Percentiles rank a stretch among this genome's conserved stretches.
phyloP scores from a whole-genome alignment of 2,329 filamentous ascomycete genomes.

The Gnomoniopsis smithogilvyi region DNA sequence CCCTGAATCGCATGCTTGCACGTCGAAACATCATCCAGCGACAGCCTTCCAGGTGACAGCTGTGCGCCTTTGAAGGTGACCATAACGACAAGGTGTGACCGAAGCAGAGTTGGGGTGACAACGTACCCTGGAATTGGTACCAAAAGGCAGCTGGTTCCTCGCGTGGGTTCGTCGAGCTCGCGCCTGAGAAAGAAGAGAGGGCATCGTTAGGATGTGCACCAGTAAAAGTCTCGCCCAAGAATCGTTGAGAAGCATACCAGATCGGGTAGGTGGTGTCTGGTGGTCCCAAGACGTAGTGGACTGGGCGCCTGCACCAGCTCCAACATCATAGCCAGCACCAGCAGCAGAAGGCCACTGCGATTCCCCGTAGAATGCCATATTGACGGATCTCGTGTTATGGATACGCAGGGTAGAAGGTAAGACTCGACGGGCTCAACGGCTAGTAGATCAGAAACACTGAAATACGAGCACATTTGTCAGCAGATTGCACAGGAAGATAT shows the following conservation, averaged over 20 bases:
- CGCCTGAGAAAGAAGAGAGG: constrained; percentile 23
- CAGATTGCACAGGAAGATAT: too few relatives aligned
- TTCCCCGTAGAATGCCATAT: constrained; percentile 29
- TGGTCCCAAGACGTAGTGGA: constrained; percentile 25
- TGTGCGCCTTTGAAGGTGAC: too few relatives aligned
- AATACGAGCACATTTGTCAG: constrained; percentile 11
- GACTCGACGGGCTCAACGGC: background rate
- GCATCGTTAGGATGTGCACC: too few relatives aligned
- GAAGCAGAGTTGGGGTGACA: constrained; percentile 9
- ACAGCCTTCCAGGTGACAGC: background rate
- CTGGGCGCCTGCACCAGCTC: constrained; percentile 21
- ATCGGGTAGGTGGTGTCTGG: constrained; percentile 26
- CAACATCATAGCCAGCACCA: background rate
- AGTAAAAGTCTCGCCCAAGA: too few relatives aligned
- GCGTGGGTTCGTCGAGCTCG: constrained; percentile 32
- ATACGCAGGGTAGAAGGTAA: background rate
- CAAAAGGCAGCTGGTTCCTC: constrained; percentile 31
- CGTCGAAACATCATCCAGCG: background rate
- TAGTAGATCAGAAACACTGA: constrained; percentile 8
- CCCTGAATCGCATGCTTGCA: constrained; percentile 7
- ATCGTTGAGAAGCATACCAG: too few relatives aligned
- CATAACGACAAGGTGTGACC: background rate
- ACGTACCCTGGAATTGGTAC: constrained; percentile 36
- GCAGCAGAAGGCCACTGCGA: constrained; percentile 23
- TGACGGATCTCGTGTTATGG: background rate